phyloP scores from a whole-genome alignment of 2,329 filamentous ascomycete genomes.

The Cercospora sp. region DNA sequence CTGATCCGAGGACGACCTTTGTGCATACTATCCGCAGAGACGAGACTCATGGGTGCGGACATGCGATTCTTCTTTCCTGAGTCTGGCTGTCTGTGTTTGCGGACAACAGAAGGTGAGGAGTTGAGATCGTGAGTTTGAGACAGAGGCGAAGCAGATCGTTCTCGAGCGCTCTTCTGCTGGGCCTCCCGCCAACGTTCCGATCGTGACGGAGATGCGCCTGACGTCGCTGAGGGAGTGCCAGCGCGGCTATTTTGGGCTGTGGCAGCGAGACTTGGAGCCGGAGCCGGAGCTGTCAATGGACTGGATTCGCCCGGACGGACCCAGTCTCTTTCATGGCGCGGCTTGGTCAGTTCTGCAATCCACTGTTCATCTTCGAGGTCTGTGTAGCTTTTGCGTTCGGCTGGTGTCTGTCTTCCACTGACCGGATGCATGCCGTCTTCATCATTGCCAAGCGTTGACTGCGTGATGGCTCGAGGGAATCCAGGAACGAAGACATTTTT shows the following conservation, averaged over 20 bases:
- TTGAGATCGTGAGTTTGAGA: slow-evolving; percentile 15
- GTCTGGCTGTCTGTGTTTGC: not conserved
- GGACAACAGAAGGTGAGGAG: slow-evolving; percentile 1
- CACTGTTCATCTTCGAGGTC: slow-evolving; percentile 16
- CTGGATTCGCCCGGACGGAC: slow-evolving; percentile 36
- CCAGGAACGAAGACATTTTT: slow-evolving; percentile 33
- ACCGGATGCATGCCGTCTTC: slow-evolving; percentile 18
- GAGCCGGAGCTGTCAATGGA: slow-evolving; percentile 36
- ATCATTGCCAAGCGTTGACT: slow-evolving; percentile 26
- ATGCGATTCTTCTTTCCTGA: slow-evolving; percentile 20
- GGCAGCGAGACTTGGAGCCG: slow-evolving; percentile 30
- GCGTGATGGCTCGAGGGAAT: slow-evolving; percentile 35
- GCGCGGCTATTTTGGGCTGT: slow-evolving; percentile 9
- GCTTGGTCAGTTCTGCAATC: slow-evolving; percentile 32
- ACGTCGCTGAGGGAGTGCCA: not conserved
- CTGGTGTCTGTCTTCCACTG: not conserved
- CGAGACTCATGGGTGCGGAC: slow-evolving; percentile 32
- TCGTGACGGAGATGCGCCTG: not conserved
- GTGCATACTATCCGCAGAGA: slow-evolving; percentile 36
- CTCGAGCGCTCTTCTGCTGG: slow-evolving; percentile 15
- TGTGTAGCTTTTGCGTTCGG: not conserved
- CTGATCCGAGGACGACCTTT: slow-evolving; percentile 26
- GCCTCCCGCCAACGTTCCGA: slow-evolving; percentile 5
- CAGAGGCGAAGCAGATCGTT: slow-evolving; percentile 32
- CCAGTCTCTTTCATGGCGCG: slow-evolving; percentile 35